A percentile compares a stretch with the other conserved stretches of the same genome.
phyloP scores from a whole-genome alignment of 2,329 filamentous ascomycete species.

The Ascochyta viciae-villosae region DNA sequence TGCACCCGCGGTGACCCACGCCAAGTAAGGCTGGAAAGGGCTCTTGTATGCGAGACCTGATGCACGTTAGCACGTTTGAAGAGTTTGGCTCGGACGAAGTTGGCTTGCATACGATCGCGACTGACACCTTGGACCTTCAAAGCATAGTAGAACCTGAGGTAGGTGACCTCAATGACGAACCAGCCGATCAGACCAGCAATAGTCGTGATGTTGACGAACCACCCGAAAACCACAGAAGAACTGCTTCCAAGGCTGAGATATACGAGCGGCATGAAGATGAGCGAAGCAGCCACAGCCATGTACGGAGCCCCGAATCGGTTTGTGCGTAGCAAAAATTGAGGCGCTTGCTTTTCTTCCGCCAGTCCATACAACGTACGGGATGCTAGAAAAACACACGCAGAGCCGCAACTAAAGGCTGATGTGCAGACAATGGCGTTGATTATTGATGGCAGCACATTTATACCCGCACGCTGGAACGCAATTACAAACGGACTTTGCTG shows the following conservation, averaged over 20 bases:
- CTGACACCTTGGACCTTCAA: constrained; percentile 56
- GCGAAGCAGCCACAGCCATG: constrained; percentile 67
- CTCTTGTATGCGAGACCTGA: constrained; percentile 4
- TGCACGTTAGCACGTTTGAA: constrained; percentile 7
- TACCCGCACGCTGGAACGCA: constrained; percentile 53
- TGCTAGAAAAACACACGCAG: constrained; percentile 23
- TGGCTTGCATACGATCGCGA: not conserved
- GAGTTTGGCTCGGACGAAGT: no score
- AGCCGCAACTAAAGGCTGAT: constrained; percentile 24
- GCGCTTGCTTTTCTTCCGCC: constrained; percentile 23
- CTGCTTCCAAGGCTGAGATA: constrained; percentile 60
- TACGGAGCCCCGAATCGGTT: constrained; percentile 72
- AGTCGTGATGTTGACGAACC: constrained; percentile 72
- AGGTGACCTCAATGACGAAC: constrained; percentile 60
- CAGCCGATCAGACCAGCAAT: constrained; percentile 58
- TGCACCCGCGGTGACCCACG: constrained; percentile 44
- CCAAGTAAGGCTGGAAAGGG: constrained; percentile 8
- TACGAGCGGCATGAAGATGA: constrained; percentile 60
- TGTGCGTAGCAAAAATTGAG: constrained; percentile 20
- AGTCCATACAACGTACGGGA: constrained; percentile 26
- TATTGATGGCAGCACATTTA: constrained; percentile 39
- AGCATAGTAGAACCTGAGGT: constrained; percentile 47
- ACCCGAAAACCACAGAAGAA: constrained; percentile 61
- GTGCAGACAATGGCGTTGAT: constrained; percentile 22
- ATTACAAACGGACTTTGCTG: constrained; percentile 59